Evolutionary conservation across 1,284 basidiomycete genomes (phyloP), one percentile per base, ranked within the genome.

Genomic region (Erythrobasidium hasegawianum): DNA sequence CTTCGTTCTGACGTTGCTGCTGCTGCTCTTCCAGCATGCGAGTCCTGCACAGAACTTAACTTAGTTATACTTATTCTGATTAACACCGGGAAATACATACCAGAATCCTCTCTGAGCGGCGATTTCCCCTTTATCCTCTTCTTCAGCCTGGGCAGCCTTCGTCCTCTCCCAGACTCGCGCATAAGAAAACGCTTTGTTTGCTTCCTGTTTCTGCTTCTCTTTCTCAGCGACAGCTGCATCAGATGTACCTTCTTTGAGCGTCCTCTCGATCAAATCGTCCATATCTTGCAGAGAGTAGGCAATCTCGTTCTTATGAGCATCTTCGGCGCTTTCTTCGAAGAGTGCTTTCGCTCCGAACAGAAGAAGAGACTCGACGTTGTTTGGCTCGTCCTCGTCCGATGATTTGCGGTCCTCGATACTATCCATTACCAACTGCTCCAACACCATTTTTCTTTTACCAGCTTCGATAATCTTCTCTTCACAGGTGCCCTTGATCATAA

Each of bases 391-490:
- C 40, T 65, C 62, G 18, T 57, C 62, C 70, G 43, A 27, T 20
- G 11, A n/a, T 10, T 61, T 43, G 26, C 68, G 57, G 0, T 65
- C 62, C 20, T 73, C 70, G 41, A 71, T 68, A 11, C 68, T 67
- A 45, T 76, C 73, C 14, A 78, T 74, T 68, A 78, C 77, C 41
- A 78, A 68, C 27, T 78, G 77, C 22, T 78, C 77, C 13, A 78
- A 72, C 9, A 70, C 72, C 69, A 76, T 71, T 69, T 77, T 77
- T 62, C 69, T 71, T 59, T 76, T 76, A 52, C 75, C 75, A 16
- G 62, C 66, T 53, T 75, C 70, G 45, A 77, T 72, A 67, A 77
- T 76, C 57, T 72, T 71, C 64, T 79, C 77, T 67, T 79, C 77
- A 43, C 75, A 77, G 0, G 77, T 77, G 1, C 68, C 74, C 65